Evolutionary conservation across 75 land plant genomes (phyloP).

Genomic region (Gnetum montanum): DNA sequence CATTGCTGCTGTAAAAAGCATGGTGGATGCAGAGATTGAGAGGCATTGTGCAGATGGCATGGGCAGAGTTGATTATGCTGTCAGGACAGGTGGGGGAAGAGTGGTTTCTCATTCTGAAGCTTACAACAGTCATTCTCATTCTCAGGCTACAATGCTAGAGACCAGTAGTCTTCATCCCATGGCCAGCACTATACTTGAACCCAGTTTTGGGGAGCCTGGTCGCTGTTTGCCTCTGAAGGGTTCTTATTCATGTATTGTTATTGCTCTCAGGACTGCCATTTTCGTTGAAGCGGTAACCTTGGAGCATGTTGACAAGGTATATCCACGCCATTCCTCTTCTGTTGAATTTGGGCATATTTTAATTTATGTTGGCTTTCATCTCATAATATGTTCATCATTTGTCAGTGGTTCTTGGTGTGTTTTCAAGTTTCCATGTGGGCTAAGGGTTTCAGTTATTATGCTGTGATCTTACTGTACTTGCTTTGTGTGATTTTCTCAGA

Average conservation of each 20-base stretch:
- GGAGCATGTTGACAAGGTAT: constrained; percentile 96
- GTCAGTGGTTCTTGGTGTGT: too few species aligned
- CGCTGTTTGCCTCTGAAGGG: constrained; percentile 87
- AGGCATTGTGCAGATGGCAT: constrained; percentile 96
- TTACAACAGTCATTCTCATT: constrained; percentile 1
- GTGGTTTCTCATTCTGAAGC: constrained; percentile 81
- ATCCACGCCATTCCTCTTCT: neutral
- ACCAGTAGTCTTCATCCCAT: constrained; percentile 39
- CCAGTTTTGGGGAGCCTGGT: constrained; percentile 98
- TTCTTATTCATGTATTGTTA: constrained; percentile 68
- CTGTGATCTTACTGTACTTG: too few species aligned
- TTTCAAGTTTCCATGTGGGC: too few species aligned
- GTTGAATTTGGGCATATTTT: too few species aligned
- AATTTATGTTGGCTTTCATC: too few species aligned
- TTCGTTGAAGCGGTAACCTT: constrained; percentile 76
- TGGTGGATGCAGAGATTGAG: constrained; percentile 71
- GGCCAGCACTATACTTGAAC: constrained; percentile 69
- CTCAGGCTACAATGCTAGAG: neutral
- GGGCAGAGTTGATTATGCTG: constrained; percentile 85
- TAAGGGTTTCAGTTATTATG: too few species aligned
- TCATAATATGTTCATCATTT: too few species aligned
- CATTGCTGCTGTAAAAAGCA: constrained; percentile 46
- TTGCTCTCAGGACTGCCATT: constrained; percentile 64
- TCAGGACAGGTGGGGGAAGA: constrained; percentile 67
- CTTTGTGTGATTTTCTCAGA: too few species aligned